A percentile compares a stretch with the other conserved stretches of the same genome.
Conservation (phyloP, 352 stramenopile genomes). For the Phytopythium cucurbitacearum region DNA sequence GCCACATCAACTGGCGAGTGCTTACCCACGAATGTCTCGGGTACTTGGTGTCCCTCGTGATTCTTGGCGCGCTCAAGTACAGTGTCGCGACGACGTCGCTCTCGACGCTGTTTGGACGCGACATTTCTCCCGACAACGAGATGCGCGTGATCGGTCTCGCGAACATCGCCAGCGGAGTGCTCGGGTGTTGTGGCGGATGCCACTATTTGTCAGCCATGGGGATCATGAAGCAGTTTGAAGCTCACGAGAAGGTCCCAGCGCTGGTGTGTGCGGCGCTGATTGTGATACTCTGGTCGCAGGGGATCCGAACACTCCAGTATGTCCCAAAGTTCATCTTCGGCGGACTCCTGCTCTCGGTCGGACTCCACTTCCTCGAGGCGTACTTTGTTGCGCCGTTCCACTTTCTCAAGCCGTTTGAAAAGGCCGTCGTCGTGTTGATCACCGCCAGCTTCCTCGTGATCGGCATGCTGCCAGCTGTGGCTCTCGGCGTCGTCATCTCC, state of each 20-base stretch:
- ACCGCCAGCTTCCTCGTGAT: conserved; percentile 66
- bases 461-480: conserved; percentile 70
- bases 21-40: conserved; percentile 53
- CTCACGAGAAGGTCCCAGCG: conserved; percentile 71
- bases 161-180: conserved; percentile 56
- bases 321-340: conserved; percentile 85
- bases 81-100: conserved; percentile 75
- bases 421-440: conserved; percentile 59
- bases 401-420: conserved; percentile 70
- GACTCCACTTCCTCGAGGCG: conserved; percentile 72
- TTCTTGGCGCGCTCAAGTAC: conserved; percentile 78
- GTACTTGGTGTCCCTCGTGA: conserved; percentile 64
- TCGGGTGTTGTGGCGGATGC: conserved; percentile 71
- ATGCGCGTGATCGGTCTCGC: conserved; percentile 77
- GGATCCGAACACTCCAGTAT: conserved; percentile 63
- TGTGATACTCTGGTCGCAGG: conserved; percentile 52
- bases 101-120: conserved; percentile 70
- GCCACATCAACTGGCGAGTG: conserved; percentile 52
- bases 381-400: conserved; percentile 70
- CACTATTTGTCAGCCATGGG: conserved; percentile 83
- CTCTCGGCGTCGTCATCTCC: conserved; percentile 71
- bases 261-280: conserved; percentile 59
- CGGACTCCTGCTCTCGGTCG: conserved; percentile 67
- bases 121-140: conserved; percentile 77
- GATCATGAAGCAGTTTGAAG: conserved; percentile 83